These are phyloP conservation scores for Hymenotorrendiella dingleyae DNA, from an alignment of 2,329 filamentous ascomycete genomes.

Conservation along the genomic window DNA sequence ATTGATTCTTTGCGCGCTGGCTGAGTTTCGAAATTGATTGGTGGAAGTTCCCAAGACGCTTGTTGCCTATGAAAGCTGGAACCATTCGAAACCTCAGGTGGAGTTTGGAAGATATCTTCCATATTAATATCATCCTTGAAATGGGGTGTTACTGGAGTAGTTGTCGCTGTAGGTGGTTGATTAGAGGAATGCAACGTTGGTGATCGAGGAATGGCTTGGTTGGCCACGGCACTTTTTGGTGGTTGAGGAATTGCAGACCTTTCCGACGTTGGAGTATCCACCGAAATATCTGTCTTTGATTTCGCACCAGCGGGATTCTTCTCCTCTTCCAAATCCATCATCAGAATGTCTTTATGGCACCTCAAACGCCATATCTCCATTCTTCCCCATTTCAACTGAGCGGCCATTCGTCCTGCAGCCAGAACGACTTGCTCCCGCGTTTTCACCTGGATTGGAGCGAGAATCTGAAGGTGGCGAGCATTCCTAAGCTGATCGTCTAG, in stretches of 20 bases:
- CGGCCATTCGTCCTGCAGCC: conserved; percentile 76
- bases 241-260: conserved; percentile 29
- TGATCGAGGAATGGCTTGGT: conserved; percentile 35
- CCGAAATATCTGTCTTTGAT: conserved; percentile 10
- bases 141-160: conserved; percentile 25
- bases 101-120: conserved; percentile 45
- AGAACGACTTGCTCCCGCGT: conserved; percentile 81
- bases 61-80: conserved; percentile 36
- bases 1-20: conserved; percentile 38
- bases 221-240: conserved; percentile 33
- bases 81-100: conserved; percentile 37
- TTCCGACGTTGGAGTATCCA: conserved; percentile 21
- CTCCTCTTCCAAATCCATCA: conserved; percentile 81
- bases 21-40: conserved; percentile 32
- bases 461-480: conserved; percentile 79
- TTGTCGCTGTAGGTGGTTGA: conserved; percentile 29
- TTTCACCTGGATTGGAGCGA: conserved; percentile 87
- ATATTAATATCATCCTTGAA: conserved; percentile 34
- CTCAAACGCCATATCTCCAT: conserved; percentile 89
- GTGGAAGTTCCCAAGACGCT: conserved; percentile 39
- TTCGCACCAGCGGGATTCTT: conserved; percentile 22
- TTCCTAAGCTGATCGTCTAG: conserved; percentile 82
- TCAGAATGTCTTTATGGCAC: conserved; percentile 84
- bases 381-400: conserved; percentile 88
- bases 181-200: conserved; percentile 29